Evolutionary conservation across 352 stramenopile genomes (phyloP).

Genomic region (Pythium aphanidermatum): DNA sequence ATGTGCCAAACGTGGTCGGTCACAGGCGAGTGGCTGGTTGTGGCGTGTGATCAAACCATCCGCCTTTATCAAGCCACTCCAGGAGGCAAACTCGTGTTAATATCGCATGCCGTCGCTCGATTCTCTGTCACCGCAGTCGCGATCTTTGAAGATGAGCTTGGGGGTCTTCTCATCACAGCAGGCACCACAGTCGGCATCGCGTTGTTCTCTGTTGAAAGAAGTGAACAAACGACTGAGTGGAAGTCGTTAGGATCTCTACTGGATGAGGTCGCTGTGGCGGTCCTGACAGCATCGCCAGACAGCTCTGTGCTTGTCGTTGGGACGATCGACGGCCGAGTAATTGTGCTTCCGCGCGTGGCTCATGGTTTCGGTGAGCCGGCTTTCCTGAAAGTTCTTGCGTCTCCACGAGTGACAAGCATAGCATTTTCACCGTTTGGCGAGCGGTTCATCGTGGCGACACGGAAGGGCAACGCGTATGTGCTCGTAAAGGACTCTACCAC

Average conservation of each 20-base stretch:
- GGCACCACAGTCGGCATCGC: slow-evolving; percentile 5
- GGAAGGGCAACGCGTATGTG: slow-evolving; percentile 65
- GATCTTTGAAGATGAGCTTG: slow-evolving; percentile 7
- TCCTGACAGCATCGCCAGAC: slow-evolving; percentile 35
- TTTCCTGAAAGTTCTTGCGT: slow-evolving; percentile 30
- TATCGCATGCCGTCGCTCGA: slow-evolving; percentile 16
- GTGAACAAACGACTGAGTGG: background rate
- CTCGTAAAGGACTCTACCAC: slow-evolving; percentile 9
- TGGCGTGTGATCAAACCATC: slow-evolving; percentile 26
- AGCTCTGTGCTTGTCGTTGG: slow-evolving; percentile 28
- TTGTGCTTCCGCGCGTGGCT: slow-evolving; percentile 17
- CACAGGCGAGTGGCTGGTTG: slow-evolving; percentile 23
- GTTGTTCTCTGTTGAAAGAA: background rate
- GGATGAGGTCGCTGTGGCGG: slow-evolving; percentile 28
- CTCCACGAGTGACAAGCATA: slow-evolving; percentile 49
- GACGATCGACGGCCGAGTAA: slow-evolving; percentile 45
- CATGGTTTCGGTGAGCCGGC: background rate
- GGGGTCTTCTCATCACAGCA: background rate
- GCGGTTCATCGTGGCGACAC: slow-evolving; percentile 37
- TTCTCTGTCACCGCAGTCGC: slow-evolving; percentile 35
- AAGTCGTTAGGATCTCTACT: background rate
- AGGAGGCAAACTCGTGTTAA: slow-evolving; percentile 11
- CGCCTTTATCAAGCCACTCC: slow-evolving; percentile 22
- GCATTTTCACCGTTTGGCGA: slow-evolving; percentile 31
- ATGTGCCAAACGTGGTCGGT: slow-evolving; percentile 53